Evolutionary conservation across 1,284 basidiomycete species (phyloP).

Genomic region (Puccinia coronata): DNA sequence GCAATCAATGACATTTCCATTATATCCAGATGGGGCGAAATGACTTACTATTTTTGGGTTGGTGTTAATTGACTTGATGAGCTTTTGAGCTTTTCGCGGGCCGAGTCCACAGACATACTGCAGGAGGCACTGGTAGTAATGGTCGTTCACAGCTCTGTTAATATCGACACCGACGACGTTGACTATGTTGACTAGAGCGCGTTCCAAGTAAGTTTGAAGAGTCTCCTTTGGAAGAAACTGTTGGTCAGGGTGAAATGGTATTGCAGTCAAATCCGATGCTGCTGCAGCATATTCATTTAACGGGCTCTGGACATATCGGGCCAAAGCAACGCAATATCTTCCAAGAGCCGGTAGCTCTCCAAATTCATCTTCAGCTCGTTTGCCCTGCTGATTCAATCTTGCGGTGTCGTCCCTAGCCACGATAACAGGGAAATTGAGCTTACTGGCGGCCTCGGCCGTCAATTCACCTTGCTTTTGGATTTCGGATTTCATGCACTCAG

Average conservation of each 20-base stretch:
- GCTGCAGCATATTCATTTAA: slow-evolving; percentile 89
- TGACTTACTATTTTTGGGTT: slow-evolving; percentile 63
- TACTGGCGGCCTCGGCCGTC: slow-evolving; percentile 30
- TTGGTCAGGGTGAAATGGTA: slow-evolving; percentile 80
- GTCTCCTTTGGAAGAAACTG: slow-evolving; percentile 79
- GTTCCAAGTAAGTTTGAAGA: slow-evolving; percentile 76
- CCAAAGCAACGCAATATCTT: slow-evolving; percentile 93
- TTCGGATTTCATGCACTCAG: slow-evolving; percentile 46
- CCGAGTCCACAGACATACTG: slow-evolving; percentile 92
- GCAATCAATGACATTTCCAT: background rate
- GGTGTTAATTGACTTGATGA: slow-evolving; percentile 77
- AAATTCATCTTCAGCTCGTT: slow-evolving; percentile 82
- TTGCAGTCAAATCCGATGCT: slow-evolving; percentile 74
- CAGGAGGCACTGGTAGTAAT: slow-evolving; percentile 82
- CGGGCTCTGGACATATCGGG: slow-evolving; percentile 89
- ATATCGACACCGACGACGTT: slow-evolving; percentile 94
- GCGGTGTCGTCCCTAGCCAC: slow-evolving; percentile 91
- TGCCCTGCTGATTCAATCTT: slow-evolving; percentile 87
- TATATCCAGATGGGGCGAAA: background rate
- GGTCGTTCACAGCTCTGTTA: slow-evolving; percentile 82
- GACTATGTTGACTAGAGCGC: slow-evolving; percentile 81
- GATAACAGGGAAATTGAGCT: slow-evolving; percentile 68
- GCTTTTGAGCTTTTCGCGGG: slow-evolving; percentile 84
- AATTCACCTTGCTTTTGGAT: slow-evolving; percentile 8
- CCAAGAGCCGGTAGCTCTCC: slow-evolving; percentile 74